Percentiles rank a stretch among this genome's conserved stretches.
Evolutionary conservation across 2,329 filamentous ascomycete genomes (phyloP).

Genomic region (Fusarium temperatum): DNA sequence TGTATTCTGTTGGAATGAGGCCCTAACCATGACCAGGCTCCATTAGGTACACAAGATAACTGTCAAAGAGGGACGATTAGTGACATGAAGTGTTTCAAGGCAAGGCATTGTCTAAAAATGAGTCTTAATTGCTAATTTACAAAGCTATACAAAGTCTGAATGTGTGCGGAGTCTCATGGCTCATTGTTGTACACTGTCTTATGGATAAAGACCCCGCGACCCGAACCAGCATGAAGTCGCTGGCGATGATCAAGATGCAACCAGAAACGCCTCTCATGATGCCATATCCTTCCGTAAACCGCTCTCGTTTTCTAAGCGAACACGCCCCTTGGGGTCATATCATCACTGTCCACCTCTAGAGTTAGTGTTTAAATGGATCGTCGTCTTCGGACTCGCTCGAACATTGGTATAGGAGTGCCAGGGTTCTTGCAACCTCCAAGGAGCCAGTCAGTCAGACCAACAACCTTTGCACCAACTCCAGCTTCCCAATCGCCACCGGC

Average conservation of each 20-base stretch:
- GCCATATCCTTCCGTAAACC: neutral
- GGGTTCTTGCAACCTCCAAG: slow-evolving; percentile 73
- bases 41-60: neutral
- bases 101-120: neutral
- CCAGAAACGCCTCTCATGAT: slow-evolving; percentile 32
- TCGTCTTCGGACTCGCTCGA: slow-evolving; percentile 44
- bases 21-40: neutral
- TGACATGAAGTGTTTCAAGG: neutral
- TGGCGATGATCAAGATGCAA: slow-evolving; percentile 21
- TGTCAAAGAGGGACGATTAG: neutral
- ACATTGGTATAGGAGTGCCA: slow-evolving; percentile 49
- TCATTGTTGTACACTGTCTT: slow-evolving; percentile 40
- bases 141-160: slow-evolving; percentile 20
- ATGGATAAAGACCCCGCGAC: neutral
- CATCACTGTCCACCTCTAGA: neutral
- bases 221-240: slow-evolving; percentile 2
- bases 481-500: slow-evolving; percentile 84
- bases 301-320: neutral
- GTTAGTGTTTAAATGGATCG: slow-evolving; percentile 19
- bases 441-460: slow-evolving; percentile 94
- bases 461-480: slow-evolving; percentile 81
- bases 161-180: slow-evolving; percentile 39
- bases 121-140: slow-evolving; percentile 29
- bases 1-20: neutral
- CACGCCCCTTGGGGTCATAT: neutral